A percentile compares a stretch with the other conserved stretches of the same genome.
These are phyloP conservation scores for Chimonanthus salicifolius DNA, from an alignment of 164 flowering plant species.

Conservation along the genomic window DNA sequence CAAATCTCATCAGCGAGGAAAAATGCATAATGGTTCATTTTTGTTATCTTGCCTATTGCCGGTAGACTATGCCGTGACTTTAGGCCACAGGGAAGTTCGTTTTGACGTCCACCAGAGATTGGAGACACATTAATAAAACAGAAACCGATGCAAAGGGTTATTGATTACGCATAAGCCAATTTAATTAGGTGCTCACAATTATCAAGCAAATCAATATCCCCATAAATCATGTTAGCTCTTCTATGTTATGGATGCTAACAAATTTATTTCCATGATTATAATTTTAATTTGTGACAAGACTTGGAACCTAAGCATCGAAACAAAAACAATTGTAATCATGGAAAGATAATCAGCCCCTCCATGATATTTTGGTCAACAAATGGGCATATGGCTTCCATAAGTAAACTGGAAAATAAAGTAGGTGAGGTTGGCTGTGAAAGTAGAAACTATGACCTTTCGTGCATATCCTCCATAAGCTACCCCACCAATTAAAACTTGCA, in stretches of 20 bases:
- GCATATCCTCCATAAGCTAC: slow-evolving; percentile 91
- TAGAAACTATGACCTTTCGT: slow-evolving; percentile 50
- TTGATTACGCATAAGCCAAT: not conserved
- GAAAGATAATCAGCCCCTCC: not conserved
- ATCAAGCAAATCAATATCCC: no score
- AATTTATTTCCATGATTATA: no score
- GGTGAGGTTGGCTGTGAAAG: not conserved
- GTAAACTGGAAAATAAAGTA: not conserved
- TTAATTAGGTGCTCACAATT: not conserved
- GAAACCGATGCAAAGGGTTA: not conserved
- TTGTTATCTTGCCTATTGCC: no score
- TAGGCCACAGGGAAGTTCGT: no score
- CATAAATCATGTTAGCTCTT: no score
- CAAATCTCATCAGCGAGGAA: not conserved
- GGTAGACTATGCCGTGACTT: no score
- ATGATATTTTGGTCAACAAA: not conserved
- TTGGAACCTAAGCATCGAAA: not conserved
- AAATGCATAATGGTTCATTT: no score
- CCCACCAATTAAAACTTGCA: slow-evolving; percentile 52
- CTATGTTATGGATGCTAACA: no score
- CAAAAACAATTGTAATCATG: not conserved
- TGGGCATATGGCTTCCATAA: not conserved
- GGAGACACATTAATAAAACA: no score
- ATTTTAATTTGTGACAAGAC: no score
- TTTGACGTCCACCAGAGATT: no score